Evolutionary conservation across 768 basidiomycete species (phyloP).

Genomic region (Tremella yokohamensis): DNA sequence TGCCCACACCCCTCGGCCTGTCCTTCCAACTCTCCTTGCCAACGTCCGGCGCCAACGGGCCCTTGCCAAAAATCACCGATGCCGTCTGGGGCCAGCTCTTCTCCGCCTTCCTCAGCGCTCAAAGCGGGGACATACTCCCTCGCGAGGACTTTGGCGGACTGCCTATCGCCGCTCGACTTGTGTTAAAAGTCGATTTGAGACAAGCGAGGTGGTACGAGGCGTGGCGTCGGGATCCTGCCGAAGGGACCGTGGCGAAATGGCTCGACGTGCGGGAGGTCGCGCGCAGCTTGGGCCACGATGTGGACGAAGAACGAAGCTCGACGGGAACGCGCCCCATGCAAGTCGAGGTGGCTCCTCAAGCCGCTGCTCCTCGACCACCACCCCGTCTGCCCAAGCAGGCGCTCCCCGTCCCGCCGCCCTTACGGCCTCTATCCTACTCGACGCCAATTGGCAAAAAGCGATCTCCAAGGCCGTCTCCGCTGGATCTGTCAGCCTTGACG

Average conservation of each 20-base stretch:
- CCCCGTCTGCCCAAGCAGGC: no score
- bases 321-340: no score
- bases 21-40: slow-evolving; percentile 15
- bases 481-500: not conserved
- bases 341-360: no score
- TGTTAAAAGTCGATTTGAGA: slow-evolving; percentile 6
- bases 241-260: slow-evolving; percentile 15
- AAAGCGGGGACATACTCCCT: not conserved
- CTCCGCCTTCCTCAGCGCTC: slow-evolving; percentile 1
- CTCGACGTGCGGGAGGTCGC: not conserved
- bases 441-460: not conserved
- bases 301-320: no score
- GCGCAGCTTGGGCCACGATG: no score
- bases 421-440: no score
- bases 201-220: slow-evolving; percentile 13
- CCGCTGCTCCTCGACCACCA: no score
- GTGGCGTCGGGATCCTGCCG: slow-evolving; percentile 16
- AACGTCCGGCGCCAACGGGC: not conserved
- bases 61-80: slow-evolving; percentile 9
- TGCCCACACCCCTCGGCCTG: slow-evolving; percentile 19
- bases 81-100: slow-evolving; percentile 16
- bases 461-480: not conserved
- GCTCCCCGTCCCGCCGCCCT: no score
- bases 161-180: slow-evolving; percentile 12
- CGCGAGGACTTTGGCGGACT: slow-evolving; percentile 3